Conservation (phyloP, 2,329 filamentous ascomycete genomes). For the Pseudocercospora ulei region DNA sequence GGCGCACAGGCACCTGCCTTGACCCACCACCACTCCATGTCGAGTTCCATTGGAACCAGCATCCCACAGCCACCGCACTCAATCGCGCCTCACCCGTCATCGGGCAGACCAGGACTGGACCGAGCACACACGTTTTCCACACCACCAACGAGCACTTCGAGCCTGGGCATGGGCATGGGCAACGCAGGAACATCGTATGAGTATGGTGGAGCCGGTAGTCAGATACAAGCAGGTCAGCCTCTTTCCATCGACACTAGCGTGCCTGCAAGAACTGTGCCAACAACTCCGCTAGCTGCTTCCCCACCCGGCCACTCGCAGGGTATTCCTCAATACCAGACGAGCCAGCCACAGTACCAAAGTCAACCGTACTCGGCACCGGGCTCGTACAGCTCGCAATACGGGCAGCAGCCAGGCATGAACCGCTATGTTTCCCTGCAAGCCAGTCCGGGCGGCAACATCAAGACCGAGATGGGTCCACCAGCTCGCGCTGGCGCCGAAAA, state of each 20-base stretch:
- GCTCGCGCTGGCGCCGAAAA: conserved; percentile 51
- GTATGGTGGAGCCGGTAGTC: conserved; percentile 51
- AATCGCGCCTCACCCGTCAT: conserved; percentile 51
- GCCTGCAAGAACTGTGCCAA: conserved; percentile 67
- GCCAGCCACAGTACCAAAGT: conserved; percentile 59
- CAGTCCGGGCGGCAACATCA: conserved; percentile 56
- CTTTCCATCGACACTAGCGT: conserved; percentile 73
- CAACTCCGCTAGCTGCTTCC: conserved; percentile 72
- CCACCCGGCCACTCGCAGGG: conserved; percentile 71
- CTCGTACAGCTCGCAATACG: conserved; percentile 46
- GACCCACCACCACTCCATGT: conserved; percentile 60
- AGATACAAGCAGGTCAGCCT: conserved; percentile 54
- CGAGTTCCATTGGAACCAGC: conserved; percentile 48
- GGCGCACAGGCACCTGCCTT: conserved; percentile 57
- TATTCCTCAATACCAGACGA: conserved; percentile 64
- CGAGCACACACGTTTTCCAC: conserved; percentile 89
- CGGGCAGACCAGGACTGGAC: conserved; percentile 62
- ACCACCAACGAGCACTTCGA: conserved; percentile 83
- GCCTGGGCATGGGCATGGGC: conserved; percentile 62
- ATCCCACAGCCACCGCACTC: conserved; percentile 58
- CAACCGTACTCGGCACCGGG: conserved; percentile 65
- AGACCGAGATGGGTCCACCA: conserved; percentile 81
- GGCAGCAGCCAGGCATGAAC: conserved; percentile 60
- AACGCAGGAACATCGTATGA: conserved; percentile 65
- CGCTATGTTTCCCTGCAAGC: conserved; percentile 51